phyloP scores from a whole-genome alignment of 331 rosid species.

The Erythrophleum ivorense region DNA sequence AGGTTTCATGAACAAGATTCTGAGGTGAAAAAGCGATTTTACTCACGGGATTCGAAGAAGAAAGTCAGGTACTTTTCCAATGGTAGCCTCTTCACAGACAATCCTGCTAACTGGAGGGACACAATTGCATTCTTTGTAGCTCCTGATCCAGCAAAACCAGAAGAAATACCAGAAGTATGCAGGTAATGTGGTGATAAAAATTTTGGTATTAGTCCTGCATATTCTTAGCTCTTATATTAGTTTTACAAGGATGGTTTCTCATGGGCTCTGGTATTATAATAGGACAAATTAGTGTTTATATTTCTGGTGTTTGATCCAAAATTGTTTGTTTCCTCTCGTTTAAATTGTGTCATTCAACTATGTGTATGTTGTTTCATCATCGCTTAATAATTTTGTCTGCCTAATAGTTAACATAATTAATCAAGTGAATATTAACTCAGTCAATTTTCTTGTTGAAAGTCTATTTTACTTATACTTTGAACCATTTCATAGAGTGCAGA shows the following conservation, averaged over 20 bases:
- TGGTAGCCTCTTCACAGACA: not conserved
- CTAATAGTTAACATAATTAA: too few relatives aligned
- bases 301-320: too few relatives aligned
- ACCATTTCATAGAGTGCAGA: too few relatives aligned
- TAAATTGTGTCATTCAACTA: too few relatives aligned
- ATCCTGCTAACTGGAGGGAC: slow-evolving; percentile 14
- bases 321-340: too few relatives aligned
- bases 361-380: too few relatives aligned
- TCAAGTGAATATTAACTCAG: not conserved
- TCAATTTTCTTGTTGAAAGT: not conserved
- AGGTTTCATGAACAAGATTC: not conserved
- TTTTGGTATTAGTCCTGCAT: not conserved
- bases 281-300: too few relatives aligned
- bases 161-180: not conserved
- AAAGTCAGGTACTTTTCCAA: not conserved
- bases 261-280: not conserved
- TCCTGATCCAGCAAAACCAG: slow-evolving; percentile 20
- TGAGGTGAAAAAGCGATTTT: not conserved
- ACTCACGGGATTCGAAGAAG: not conserved
- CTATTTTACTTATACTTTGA: not conserved
- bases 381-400: not conserved
- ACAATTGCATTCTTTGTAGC: not conserved
- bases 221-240: not conserved
- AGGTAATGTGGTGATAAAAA: not conserved
- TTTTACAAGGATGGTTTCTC: not conserved